Base-by-base conservation (phyloP, 768 basidiomycete species). In the Coprinopsis strossmayeri region DNA sequence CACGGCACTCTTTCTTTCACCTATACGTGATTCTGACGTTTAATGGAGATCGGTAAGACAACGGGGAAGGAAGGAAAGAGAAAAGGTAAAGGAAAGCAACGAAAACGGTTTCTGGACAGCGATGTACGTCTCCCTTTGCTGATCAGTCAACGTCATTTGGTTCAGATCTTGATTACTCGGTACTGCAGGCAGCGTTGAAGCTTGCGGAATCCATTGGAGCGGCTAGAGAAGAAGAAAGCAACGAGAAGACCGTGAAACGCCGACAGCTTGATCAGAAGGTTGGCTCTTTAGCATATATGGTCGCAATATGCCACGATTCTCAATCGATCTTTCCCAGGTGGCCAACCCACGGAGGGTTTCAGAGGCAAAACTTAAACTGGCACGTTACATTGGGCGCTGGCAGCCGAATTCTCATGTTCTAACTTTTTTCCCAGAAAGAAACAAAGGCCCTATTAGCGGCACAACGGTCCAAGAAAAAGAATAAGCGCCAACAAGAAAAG, bases 1-100 rank as follows among this genome's bases (percentile, higher is more conserved):
- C n/a, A n/a, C n/a, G n/a, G n/a, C n/a, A n/a, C n/a, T n/a, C n/a
- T n/a, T n/a, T n/a, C n/a, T n/a, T n/a, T n/a, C n/a, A n/a, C n/a
- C n/a, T n/a, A n/a, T n/a, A n/a, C n/a, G n/a, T n/a, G n/a, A 42
- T 23, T 25, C 20, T 38, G 37, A 18, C n/a, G n/a, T n/a, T n/a
- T 38, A 38, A 42, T 42, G 40, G 40, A 25, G 24, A 7, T 18
- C 35, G 23, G 11, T 42, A 18, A 20, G 5, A 28, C 43, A 3
- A 3, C 15, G 5, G 25, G 9, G 28, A 45, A 18, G 7, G 7
- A 5, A 18, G 17, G 9, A 17, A 7, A 28, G 18, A 27, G 11
- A 3, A 45, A 45, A 45, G 43, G 43, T 4, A 45, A 45, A 32
- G 43, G 43, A 20, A 45, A 32, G 28, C 43, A 45, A 20, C 5